Conservation (phyloP, 2,329 filamentous ascomycete species). For the Fusarium scirpi region DNA sequence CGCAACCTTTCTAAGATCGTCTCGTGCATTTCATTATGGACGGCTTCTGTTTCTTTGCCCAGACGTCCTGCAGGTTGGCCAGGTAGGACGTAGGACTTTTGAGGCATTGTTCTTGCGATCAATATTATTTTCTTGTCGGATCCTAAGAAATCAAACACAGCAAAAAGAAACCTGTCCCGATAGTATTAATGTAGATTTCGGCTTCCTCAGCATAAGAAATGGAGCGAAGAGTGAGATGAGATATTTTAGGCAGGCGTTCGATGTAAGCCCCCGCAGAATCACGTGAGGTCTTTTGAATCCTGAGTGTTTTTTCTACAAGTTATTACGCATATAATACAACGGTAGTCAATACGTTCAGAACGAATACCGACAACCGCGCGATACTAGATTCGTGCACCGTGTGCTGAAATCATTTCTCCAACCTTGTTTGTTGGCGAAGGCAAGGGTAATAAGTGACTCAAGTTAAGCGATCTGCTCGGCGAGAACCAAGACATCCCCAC, state of each 20-base stretch:
- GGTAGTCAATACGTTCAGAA: accelerated
- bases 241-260: background rate
- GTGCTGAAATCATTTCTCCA: accelerated
- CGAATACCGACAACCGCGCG: background rate
- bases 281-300: background rate
- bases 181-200: background rate
- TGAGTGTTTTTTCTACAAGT: too few species aligned
- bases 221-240: background rate
- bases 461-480: background rate
- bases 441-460: background rate
- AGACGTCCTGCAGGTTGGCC: background rate
- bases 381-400: background rate
- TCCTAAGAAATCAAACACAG: too few species aligned
- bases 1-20: background rate
- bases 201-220: background rate
- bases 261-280: background rate
- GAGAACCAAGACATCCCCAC: background rate
- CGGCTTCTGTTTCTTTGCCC: background rate
- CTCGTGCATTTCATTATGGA: background rate
- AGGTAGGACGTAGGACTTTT: background rate
- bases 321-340: background rate
- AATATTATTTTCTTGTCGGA: background rate
- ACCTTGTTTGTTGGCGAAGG: background rate
- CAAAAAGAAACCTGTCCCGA: too few species aligned
- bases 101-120: background rate